Percentiles rank a stretch among this genome's conserved stretches.
phyloP scores from a whole-genome alignment of 225 moss, liverwort and hornwort species.

The Marchantia polymorpha region DNA sequence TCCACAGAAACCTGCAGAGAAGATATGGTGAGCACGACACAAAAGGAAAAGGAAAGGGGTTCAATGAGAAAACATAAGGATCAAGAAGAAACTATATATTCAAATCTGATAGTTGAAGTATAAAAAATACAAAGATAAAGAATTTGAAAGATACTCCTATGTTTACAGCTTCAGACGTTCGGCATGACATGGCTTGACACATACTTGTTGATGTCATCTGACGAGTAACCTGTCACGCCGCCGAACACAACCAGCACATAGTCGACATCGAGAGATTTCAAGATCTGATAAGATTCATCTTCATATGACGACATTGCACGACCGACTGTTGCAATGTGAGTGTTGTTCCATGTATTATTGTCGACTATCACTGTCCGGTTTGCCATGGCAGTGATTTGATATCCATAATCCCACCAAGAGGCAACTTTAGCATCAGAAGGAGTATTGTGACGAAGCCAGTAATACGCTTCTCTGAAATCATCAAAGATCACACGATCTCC shows the following conservation, averaged over 20 bases:
- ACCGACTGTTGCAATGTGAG: slow-evolving; percentile 96
- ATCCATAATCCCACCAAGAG: slow-evolving; percentile 99
- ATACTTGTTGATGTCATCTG: slow-evolving; percentile 98
- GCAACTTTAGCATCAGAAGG: slow-evolving; percentile 91
- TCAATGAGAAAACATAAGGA: not conserved
- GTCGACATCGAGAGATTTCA: slow-evolving; percentile 85
- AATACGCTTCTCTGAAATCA: slow-evolving; percentile 97
- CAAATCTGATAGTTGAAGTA: not conserved
- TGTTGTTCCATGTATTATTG: slow-evolving; percentile 99
- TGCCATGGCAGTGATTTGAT: slow-evolving; percentile 94
- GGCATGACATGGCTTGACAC: slow-evolving; percentile 4
- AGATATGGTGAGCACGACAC: not conserved
- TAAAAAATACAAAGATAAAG: not conserved
- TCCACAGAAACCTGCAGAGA: slow-evolving; percentile 90
- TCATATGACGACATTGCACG: slow-evolving; percentile 95
- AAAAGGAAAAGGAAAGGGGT: not conserved
- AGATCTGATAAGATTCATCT: slow-evolving; percentile 84
- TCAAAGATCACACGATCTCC: slow-evolving; percentile 98
- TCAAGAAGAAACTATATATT: not conserved
- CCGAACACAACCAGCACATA: slow-evolving; percentile 97
- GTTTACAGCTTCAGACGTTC: not conserved
- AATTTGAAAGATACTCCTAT: not conserved
- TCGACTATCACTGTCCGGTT: slow-evolving; percentile 98
- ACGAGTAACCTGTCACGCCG: slow-evolving; percentile 96
- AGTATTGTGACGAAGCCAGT: slow-evolving; percentile 96